Evolutionary conservation across 257 asterid genomes (phyloP).

Genomic region (Eustoma russellianum): DNA sequence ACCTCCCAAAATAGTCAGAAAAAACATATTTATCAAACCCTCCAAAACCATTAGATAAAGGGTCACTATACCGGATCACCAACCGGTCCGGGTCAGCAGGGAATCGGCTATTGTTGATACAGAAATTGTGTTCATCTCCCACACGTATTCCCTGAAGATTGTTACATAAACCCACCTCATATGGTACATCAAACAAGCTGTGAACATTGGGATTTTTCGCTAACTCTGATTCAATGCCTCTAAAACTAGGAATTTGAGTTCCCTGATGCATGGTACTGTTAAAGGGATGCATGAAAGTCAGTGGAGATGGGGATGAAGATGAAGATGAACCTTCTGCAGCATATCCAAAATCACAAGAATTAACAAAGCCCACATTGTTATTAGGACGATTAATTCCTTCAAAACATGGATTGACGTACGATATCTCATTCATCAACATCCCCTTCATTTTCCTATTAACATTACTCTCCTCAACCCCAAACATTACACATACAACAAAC

Average conservation of each 20-base stretch:
- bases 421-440: constrained; percentile 8
- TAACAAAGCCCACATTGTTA: constrained; percentile 7
- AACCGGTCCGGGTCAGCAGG: constrained; percentile 12
- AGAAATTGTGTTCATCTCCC: constrained; percentile 11
- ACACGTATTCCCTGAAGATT: constrained; percentile 17
- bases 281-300: constrained; percentile 6
- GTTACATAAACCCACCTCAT: constrained; percentile 20
- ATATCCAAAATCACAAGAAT: constrained; percentile 15
- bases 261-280: constrained; percentile 9
- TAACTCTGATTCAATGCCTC: constrained; percentile 8
- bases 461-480: constrained; percentile 12
- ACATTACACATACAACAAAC: constrained; percentile 4
- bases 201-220: constrained; percentile 6
- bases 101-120: not conserved
- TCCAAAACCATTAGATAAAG: constrained; percentile 11
- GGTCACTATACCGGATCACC: constrained; percentile 11
- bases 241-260: constrained; percentile 1
- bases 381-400: constrained; percentile 4
- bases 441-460: constrained; percentile 16
- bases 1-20: not conserved
- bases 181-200: constrained; percentile 7
- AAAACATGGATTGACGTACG: constrained; percentile 6
- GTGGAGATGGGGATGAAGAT: not conserved
- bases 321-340: constrained; percentile 9
- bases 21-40: constrained; percentile 4